Evolutionary conservation across 306 rosid genomes (phyloP).

Genomic region (Cyamopsis tetragonoloba): DNA sequence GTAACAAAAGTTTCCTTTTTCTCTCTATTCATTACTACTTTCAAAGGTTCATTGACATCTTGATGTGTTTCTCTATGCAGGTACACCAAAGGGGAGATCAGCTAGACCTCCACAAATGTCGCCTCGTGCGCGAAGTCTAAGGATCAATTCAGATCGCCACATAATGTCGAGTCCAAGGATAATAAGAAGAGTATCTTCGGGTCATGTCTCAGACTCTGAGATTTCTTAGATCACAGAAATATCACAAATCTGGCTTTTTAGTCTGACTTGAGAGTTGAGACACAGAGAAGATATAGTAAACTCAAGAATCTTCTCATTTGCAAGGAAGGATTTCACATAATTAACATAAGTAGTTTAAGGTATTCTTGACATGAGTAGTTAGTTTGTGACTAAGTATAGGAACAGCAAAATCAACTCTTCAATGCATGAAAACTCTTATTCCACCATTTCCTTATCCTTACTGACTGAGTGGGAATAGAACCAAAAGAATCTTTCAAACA

Average conservation of each 20-base stretch:
- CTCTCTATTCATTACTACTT: neutral
- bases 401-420: conserved; percentile 26
- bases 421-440: conserved; percentile 19
- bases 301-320: conserved; percentile 18
- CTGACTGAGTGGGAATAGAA: conserved; percentile 15
- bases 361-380: conserved; percentile 16
- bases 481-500: neutral
- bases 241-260: conserved; percentile 11
- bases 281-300: conserved; percentile 11
- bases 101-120: conserved; percentile 68
- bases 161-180: conserved; percentile 51
- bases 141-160: conserved; percentile 41
- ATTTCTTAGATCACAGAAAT: conserved; percentile 47
- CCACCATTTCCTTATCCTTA: conserved; percentile 18
- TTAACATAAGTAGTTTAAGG: conserved; percentile 23
- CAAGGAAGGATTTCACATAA: conserved; percentile 27
- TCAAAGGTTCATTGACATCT: neutral
- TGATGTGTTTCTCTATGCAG: conserved; percentile 41
- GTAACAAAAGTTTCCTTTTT: neutral
- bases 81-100: conserved; percentile 47
- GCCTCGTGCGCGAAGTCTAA: conserved; percentile 36
- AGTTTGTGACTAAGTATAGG: conserved; percentile 30
- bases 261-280: conserved; percentile 22
- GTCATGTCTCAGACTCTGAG: conserved; percentile 90
- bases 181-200: conserved; percentile 52